A percentile compares a stretch with the other conserved stretches of the same genome.
Evolutionary conservation across 495 filamentous ascomycete genomes (phyloP).

Genomic region (Pyrenula massariospora): DNA sequence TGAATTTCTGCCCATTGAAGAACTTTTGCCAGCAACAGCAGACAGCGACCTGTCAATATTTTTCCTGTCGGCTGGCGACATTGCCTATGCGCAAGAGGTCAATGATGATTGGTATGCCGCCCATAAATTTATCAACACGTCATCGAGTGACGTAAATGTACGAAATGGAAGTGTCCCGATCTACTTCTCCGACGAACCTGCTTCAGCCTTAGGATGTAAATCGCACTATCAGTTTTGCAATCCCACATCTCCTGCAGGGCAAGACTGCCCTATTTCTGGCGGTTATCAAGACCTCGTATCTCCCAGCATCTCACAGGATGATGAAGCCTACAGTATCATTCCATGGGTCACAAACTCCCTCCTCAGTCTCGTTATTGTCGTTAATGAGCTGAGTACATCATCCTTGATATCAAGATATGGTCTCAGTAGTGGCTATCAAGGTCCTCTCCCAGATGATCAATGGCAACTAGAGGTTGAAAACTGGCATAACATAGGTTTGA

Average conservation of each 20-base stretch:
- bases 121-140: not conserved
- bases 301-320: not conserved
- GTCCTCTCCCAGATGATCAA: constrained; percentile 4
- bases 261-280: not conserved
- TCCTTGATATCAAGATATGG: not conserved
- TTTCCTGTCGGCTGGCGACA: constrained; percentile 1
- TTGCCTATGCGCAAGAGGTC: not conserved
- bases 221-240: constrained; percentile 4
- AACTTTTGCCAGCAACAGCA: not conserved
- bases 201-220: constrained; percentile 5
- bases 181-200: constrained; percentile 3
- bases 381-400: not conserved
- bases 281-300: not conserved
- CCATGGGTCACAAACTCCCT: not conserved
- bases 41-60: constrained; percentile 4
- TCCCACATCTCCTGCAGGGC: not conserved
- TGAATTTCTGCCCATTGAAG: not conserved
- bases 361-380: not conserved
- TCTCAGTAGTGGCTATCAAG: not conserved
- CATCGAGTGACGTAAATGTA: not conserved
- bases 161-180: not conserved
- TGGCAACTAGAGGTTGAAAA: constrained; percentile 7
- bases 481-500: constrained; percentile 1
- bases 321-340: not conserved
- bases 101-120: constrained; percentile 6